Base-by-base conservation (phyloP, 306 rosid genomes). In the Echinosophora koreensis region DNA sequence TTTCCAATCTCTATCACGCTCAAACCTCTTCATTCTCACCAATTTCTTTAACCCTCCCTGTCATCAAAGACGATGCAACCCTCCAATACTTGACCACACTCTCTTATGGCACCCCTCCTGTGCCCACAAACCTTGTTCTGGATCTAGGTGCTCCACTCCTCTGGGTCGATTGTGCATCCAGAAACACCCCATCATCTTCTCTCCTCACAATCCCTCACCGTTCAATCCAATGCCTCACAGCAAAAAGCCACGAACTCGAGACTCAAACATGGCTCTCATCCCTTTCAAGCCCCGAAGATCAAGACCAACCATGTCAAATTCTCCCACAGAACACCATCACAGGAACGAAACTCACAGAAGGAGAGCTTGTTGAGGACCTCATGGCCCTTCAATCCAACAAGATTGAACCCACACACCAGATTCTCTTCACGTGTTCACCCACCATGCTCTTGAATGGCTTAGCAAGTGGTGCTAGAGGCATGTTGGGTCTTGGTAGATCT, bases 401-500 rank as follows among this genome's bases (percentile, higher is more conserved):
- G 12, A 34, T 67, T 54, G 44, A 34, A 74, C 32, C 66, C 47
- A 56, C 73, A 22, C 28, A 63, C 14, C 55, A 8, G 0, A 28
- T 87, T 1, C 55, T 84, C 8, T 83, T 86, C 57, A 52, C 89
- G 1, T 91, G 97, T 77, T 84, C 86, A 13, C 85, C 86, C 6
- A 28, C 78, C 0, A 71, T 73, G 14, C 87, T 90, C 2, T 55
- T 90, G 73, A 86, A 80, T 17, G 96, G 91, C 2, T 74, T 94
- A 22, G 87, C 92, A 0, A 58, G 63, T 18, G 82, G 70, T 18
- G 91, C 88, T 2, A 70, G 68, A 38, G 97, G 97, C 28, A 81
- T 92, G 77, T 22, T 88, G 0, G 96, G 97, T 59, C 86, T 94
- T 1, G 96, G 92, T 11, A 89, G 84, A 80, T 69, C 84, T 57